phyloP scores from a whole-genome alignment of 371 early-diverging fungal species.

The Apophysomyces sp. region DNA sequence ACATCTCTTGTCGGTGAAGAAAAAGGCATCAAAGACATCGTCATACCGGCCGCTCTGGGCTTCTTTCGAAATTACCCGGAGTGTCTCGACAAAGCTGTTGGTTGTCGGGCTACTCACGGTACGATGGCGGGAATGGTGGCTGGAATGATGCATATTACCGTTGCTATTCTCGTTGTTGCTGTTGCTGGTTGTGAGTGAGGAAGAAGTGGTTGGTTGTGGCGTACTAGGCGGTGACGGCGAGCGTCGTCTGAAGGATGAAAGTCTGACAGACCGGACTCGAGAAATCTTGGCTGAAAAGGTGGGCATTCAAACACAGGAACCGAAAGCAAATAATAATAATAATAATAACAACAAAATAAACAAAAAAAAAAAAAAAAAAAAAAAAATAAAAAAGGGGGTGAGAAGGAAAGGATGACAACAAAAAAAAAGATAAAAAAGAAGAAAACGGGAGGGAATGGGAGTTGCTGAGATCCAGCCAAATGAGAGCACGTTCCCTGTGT shows the following conservation, averaged over 20 bases:
- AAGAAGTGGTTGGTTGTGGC: slow-evolving; percentile 9
- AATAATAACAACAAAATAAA: not conserved
- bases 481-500: slow-evolving; percentile 30
- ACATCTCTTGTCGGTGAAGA: slow-evolving; percentile 49
- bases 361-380: not conserved
- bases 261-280: slow-evolving; percentile 35
- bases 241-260: slow-evolving; percentile 15
- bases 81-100: slow-evolving; percentile 37
- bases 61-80: slow-evolving; percentile 39
- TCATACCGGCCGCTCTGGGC: slow-evolving; percentile 33
- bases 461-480: slow-evolving; percentile 34
- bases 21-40: slow-evolving; percentile 43
- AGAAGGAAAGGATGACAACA: too few species aligned
- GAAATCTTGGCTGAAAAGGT: slow-evolving; percentile 34
- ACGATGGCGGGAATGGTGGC: not conserved
- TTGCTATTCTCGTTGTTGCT: not conserved
- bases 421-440: slow-evolving; percentile 7
- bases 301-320: slow-evolving; percentile 16
- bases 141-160: not conserved
- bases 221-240: slow-evolving; percentile 7
- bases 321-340: slow-evolving; percentile 2
- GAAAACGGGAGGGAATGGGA: not conserved
- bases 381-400: slow-evolving; percentile 6
- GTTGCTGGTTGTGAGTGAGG: slow-evolving; percentile 7
- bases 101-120: slow-evolving; percentile 3